Percentiles rank a stretch among this genome's conserved stretches.
phyloP scores from a whole-genome alignment of 2,329 filamentous ascomycete species.

The Paradendryphiella salina region DNA sequence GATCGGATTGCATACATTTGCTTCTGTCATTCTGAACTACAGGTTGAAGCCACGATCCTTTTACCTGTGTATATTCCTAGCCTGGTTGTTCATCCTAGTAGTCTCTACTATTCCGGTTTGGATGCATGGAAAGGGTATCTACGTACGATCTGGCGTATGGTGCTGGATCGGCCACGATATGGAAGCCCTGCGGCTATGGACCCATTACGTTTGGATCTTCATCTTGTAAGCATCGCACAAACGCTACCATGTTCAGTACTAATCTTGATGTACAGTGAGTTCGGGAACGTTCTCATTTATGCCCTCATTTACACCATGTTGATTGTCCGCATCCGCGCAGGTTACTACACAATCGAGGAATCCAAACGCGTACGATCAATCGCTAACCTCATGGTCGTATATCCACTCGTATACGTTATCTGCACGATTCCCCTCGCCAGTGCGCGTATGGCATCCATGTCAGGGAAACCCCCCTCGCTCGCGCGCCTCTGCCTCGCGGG shows the following conservation, averaged over 20 bases:
- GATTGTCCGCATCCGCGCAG: constrained; percentile 42
- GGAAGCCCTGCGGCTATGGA: constrained; percentile 59
- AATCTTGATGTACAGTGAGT: constrained; percentile 41
- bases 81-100: constrained; percentile 64
- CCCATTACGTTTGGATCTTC: constrained; percentile 70
- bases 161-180: constrained; percentile 66
- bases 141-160: constrained; percentile 68
- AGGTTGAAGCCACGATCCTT: constrained; percentile 57
- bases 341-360: constrained; percentile 43
- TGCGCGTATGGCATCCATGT: constrained; percentile 66
- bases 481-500: constrained; percentile 58
- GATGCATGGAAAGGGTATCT: constrained; percentile 54
- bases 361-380: constrained; percentile 47
- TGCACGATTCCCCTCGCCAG: constrained; percentile 68
- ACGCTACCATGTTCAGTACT: neutral
- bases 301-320: constrained; percentile 49
- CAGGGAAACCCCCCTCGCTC: constrained; percentile 51
- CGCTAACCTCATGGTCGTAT: constrained; percentile 65
- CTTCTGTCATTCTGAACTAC: constrained; percentile 62
- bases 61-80: constrained; percentile 51
- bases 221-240: constrained; percentile 39
- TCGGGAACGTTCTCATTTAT: constrained; percentile 58
- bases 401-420: constrained; percentile 70
- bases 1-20: constrained; percentile 69
- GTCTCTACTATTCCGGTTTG: constrained; percentile 59